Evolutionary conservation across 2,329 filamentous ascomycete species (phyloP).

Genomic region (Teratosphaeria gauchensis): DNA sequence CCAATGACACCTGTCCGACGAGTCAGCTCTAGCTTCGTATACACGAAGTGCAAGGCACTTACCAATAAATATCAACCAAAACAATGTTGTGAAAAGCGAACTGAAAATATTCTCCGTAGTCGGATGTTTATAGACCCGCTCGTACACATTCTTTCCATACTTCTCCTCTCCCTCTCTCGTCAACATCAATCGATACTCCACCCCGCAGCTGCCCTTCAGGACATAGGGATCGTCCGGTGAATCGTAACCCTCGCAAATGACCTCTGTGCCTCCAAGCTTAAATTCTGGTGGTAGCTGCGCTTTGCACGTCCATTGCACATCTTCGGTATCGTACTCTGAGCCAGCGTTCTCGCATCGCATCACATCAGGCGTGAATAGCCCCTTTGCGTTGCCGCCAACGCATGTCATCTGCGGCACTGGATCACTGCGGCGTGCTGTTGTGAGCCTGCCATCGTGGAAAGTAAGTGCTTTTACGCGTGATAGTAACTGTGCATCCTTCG

Average conservation of each 20-base stretch:
- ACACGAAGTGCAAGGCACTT: conserved; percentile 3
- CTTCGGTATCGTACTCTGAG: conserved; percentile 64
- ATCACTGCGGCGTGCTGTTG: conserved; percentile 64
- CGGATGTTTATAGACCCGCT: conserved; percentile 4
- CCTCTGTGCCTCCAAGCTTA: conserved; percentile 76
- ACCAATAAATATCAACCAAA: conserved; percentile 52
- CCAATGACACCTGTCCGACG: conserved; percentile 15
- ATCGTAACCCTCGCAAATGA: conserved; percentile 83
- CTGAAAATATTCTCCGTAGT: conserved; percentile 11
- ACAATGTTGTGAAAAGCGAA: conserved; percentile 35
- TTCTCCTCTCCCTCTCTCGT: conserved; percentile 65
- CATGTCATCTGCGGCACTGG: conserved; percentile 68
- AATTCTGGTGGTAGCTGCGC: conserved; percentile 52
- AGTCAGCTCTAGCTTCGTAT: neutral
- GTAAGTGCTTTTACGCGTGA: conserved; percentile 69
- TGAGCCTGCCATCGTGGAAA: conserved; percentile 57
- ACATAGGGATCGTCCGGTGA: conserved; percentile 69
- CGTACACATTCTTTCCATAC: conserved; percentile 43
- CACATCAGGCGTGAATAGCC: conserved; percentile 63
- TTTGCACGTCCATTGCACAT: conserved; percentile 89
- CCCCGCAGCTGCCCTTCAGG: conserved; percentile 85
- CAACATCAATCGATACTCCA: conserved; percentile 74
- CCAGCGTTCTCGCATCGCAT: conserved; percentile 90
- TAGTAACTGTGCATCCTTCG: conserved; percentile 46
- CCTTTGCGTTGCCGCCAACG: conserved; percentile 50